phyloP scores from a whole-genome alignment of 2,329 filamentous ascomycete species.

The Rosellinia necatrix region DNA sequence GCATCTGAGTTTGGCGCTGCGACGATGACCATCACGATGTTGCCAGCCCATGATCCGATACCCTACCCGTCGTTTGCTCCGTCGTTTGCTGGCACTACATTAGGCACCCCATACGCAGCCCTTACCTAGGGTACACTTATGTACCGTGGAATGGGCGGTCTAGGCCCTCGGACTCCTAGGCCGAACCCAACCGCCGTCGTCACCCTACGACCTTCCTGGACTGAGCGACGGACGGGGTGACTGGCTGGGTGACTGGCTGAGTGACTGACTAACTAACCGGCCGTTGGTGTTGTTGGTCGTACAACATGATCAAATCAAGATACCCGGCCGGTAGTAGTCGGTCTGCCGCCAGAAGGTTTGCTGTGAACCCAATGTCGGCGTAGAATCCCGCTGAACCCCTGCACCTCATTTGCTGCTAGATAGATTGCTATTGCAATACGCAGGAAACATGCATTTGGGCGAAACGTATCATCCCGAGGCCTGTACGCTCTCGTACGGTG shows the following conservation, averaged over 20 bases:
- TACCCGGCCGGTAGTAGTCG: neutral
- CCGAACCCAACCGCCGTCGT: slow-evolving; percentile 11
- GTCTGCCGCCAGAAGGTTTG: neutral
- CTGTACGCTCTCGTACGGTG: slow-evolving; percentile 15
- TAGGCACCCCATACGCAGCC: slow-evolving; percentile 6
- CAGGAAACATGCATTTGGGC: slow-evolving; percentile 4
- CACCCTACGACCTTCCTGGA: slow-evolving; percentile 5
- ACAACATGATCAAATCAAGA: slow-evolving; percentile 13
- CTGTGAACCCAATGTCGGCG: too few relatives aligned
- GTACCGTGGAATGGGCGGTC: neutral
- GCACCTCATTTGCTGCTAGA: slow-evolving; percentile 10
- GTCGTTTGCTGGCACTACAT: neutral
- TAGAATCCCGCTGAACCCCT: neutral
- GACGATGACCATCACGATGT: slow-evolving; percentile 31
- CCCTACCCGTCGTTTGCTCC: neutral
- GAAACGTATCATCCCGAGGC: slow-evolving; percentile 8
- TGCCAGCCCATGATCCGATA: neutral
- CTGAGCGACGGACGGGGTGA: too few relatives aligned
- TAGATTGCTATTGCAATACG: slow-evolving; percentile 3
- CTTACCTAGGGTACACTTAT: too few relatives aligned
- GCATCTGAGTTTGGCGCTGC: slow-evolving; percentile 24
- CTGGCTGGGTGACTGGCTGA: too few relatives aligned
- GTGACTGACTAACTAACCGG: too few relatives aligned
- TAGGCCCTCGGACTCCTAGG: neutral
- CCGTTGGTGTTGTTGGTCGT: slow-evolving; percentile 5